Percentiles rank a stretch among this genome's conserved stretches.
Evolutionary conservation across 2,329 filamentous ascomycete species (phyloP).

Genomic region (Colletotrichum orbiculare): DNA sequence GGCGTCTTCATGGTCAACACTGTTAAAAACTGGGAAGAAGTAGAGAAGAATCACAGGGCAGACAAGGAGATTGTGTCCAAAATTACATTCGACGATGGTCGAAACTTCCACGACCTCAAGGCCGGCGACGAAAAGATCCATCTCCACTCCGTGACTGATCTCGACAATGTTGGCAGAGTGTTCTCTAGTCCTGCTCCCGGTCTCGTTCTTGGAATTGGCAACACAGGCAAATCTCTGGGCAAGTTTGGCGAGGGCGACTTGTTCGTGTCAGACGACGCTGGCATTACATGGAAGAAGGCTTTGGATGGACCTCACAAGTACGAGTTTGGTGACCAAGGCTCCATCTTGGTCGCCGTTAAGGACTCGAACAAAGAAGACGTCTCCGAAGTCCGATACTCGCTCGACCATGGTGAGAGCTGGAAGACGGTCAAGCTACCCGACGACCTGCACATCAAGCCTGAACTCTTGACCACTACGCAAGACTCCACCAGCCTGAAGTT

Average conservation of each 20-base stretch:
- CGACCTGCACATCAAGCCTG: conserved; percentile 74
- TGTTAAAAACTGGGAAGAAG: conserved; percentile 86
- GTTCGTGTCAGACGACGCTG: conserved; percentile 91
- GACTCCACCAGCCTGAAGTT: conserved; percentile 96
- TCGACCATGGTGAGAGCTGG: conserved; percentile 92
- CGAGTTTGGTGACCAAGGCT: conserved; percentile 94
- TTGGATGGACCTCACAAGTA: conserved; percentile 90
- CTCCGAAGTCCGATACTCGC: conserved; percentile 76
- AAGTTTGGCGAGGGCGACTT: conserved; percentile 80
- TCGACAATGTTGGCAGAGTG: conserved; percentile 84
- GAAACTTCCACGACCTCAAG: conserved; percentile 82
- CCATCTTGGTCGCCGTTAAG: conserved; percentile 84
- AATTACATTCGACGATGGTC: conserved; percentile 96
- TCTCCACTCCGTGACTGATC: conserved; percentile 90
- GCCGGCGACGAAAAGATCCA: conserved; percentile 77
- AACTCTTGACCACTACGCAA: conserved; percentile 84
- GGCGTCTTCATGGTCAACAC: conserved; percentile 91
- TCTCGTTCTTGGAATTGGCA: conserved; percentile 93
- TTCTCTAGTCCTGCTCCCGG: conserved; percentile 96
- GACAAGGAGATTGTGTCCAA: conserved; percentile 78
- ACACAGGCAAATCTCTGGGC: conserved; percentile 80
- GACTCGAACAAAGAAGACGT: conserved; percentile 75
- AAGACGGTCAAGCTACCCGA: conserved; percentile 74
- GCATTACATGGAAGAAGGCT: conserved; percentile 82
- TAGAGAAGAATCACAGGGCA: conserved; percentile 63